Conservation (phyloP, 495 filamentous ascomycete species). For the Hyphodiscus hymeniophilus region DNA sequence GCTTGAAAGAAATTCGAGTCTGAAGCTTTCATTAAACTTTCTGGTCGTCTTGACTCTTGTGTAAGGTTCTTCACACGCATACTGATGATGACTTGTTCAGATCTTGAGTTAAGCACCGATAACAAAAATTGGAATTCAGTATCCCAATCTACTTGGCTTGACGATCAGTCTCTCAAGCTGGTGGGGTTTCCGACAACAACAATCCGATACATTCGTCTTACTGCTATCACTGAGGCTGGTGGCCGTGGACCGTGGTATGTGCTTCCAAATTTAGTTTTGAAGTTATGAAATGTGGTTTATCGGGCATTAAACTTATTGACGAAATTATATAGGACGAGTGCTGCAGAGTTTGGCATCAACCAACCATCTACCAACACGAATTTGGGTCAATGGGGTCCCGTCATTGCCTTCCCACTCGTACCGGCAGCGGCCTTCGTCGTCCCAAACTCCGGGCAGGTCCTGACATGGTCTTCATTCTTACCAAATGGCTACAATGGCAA, state of each 20-base stretch:
- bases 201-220: neutral
- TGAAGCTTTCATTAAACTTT: neutral
- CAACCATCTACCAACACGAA: no score
- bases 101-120: neutral
- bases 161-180: neutral
- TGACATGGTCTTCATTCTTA: slow-evolving; percentile 38
- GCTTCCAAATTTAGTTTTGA: no score
- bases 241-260: slow-evolving; percentile 10
- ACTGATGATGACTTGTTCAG: neutral
- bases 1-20: neutral
- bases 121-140: neutral
- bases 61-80: neutral
- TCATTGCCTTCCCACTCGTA: slow-evolving; percentile 44
- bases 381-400: slow-evolving; percentile 40
- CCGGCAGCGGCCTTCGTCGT: slow-evolving; percentile 30
- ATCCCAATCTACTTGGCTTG: neutral
- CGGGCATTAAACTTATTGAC: no score
- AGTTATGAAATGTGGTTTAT: no score
- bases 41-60: neutral
- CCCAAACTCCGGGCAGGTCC: slow-evolving; percentile 29
- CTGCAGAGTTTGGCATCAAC: no score
- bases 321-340: no score
- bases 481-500: slow-evolving; percentile 21
- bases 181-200: neutral
- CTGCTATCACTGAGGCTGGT: neutral